phyloP scores from a whole-genome alignment of 257 asterid species.

The Paulownia fortunei region DNA sequence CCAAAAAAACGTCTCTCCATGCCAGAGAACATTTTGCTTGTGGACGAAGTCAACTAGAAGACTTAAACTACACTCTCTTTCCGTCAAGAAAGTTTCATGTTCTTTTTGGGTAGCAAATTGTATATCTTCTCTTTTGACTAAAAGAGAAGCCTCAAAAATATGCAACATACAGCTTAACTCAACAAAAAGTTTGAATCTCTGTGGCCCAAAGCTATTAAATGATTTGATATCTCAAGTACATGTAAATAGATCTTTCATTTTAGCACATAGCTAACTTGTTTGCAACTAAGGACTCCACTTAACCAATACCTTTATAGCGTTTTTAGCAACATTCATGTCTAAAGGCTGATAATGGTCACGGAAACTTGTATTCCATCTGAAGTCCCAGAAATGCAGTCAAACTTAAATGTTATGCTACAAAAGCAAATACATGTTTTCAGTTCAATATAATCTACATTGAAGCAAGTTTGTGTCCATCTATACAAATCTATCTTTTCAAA shows the following conservation, averaged over 20 bases:
- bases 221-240: neutral
- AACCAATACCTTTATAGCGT: neutral
- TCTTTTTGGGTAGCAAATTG: neutral
- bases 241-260: neutral
- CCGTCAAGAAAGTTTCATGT: neutral
- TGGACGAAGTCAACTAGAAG: neutral
- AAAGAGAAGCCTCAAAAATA: neutral
- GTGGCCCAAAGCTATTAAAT: neutral
- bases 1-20: neutral
- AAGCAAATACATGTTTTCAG: neutral
- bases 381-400: neutral
- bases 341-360: neutral
- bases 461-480: neutral
- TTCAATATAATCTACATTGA: neutral
- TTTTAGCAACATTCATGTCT: neutral
- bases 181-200: neutral
- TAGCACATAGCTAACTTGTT: neutral
- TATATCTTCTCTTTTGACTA: neutral
- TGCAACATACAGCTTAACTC: neutral
- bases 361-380: neutral
- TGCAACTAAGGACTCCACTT: neutral
- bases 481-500: neutral
- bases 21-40: neutral
- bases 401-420: neutral
- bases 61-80: neutral